Conservation (phyloP, 768 basidiomycete genomes). For the Kwoniella sp. region DNA sequence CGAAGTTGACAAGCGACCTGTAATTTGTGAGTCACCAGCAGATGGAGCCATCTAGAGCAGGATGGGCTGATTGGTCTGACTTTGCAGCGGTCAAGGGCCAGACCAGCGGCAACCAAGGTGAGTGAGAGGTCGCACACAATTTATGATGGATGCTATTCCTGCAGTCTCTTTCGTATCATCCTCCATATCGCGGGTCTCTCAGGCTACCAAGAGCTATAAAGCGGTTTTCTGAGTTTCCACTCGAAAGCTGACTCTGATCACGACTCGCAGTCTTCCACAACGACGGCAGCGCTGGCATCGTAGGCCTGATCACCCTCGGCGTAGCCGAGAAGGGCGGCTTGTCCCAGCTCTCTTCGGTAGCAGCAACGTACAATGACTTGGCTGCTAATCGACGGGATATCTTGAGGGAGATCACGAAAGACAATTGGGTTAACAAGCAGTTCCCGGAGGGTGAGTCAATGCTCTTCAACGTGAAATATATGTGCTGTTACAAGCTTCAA, state of each 20-base stretch:
- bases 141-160: not conserved
- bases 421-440: constrained; percentile 27
- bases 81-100: constrained; percentile 33
- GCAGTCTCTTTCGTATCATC: not conserved
- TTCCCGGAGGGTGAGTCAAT: constrained; percentile 21
- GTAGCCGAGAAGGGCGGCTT: constrained; percentile 36
- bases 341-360: constrained; percentile 33
- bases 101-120: constrained; percentile 36
- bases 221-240: too few species aligned
- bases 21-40: constrained; percentile 23
- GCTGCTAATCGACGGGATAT: constrained; percentile 29
- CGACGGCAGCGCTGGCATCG: constrained; percentile 29
- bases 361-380: constrained; percentile 34
- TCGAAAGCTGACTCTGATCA: not conserved
- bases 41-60: not conserved
- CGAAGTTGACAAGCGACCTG: constrained; percentile 32
- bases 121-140: not conserved
- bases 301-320: constrained; percentile 31
- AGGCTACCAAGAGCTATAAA: too few species aligned
- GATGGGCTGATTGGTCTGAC: too few species aligned
- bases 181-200: not conserved
- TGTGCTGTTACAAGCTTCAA: too few species aligned
- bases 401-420: constrained; percentile 25
- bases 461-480: not conserved
- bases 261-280: constrained; percentile 30